phyloP scores from a whole-genome alignment of 129 eudicot species.

The Pittosporum tobira region DNA sequence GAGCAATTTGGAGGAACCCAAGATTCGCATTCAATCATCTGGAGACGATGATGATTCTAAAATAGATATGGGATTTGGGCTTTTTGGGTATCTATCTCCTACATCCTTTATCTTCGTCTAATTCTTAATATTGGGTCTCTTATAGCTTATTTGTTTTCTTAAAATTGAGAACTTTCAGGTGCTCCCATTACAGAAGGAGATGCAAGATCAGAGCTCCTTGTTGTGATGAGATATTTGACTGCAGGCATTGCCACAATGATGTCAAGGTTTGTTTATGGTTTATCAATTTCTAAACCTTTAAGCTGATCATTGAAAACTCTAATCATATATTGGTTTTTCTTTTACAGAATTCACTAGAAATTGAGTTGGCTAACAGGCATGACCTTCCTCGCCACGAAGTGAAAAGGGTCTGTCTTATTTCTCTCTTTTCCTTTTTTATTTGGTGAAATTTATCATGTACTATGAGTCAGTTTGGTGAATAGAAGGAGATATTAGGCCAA shows the following conservation, averaged over 20 bases:
- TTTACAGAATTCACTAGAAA: conserved; percentile 48
- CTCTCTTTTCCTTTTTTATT: background rate
- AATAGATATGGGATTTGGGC: conserved; percentile 20
- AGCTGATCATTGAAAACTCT: background rate
- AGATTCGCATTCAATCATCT: background rate
- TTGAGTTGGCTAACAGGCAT: conserved; percentile 49
- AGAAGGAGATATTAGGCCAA: too few species aligned
- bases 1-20: conserved; percentile 4
- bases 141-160: too few species aligned
- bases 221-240: conserved; percentile 53
- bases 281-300: background rate
- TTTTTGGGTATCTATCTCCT: conserved; percentile 14
- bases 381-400: conserved; percentile 77
- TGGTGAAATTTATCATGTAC: background rate
- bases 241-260: conserved; percentile 75
- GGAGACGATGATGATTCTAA: conserved; percentile 1
- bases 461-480: background rate
- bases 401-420: conserved; percentile 38
- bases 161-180: conserved; percentile 24
- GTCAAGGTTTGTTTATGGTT: conserved; percentile 28
- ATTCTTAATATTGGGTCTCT: background rate
- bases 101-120: too few species aligned
- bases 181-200: conserved; percentile 55
- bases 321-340: background rate
- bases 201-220: conserved; percentile 73